Conservation (phyloP, 2,329 filamentous ascomycete genomes). For the Metarhizium anisopliae region DNA sequence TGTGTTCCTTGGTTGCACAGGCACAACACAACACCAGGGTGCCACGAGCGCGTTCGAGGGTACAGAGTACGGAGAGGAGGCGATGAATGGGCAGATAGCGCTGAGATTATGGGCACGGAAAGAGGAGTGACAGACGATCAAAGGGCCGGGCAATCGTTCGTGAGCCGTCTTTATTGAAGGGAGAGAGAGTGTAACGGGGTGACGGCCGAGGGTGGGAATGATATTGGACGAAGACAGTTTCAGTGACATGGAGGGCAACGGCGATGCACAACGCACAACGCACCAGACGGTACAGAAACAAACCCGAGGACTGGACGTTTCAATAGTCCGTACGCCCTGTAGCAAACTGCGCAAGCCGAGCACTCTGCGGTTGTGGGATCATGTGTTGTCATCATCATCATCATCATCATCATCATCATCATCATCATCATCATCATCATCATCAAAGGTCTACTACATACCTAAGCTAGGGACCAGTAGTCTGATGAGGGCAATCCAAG, state of each 20-base stretch:
- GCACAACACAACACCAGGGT: constrained; percentile 9
- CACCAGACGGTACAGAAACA: background rate
- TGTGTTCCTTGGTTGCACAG: constrained; percentile 4
- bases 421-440: background rate
- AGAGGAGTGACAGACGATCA: background rate
- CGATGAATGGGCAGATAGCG: background rate
- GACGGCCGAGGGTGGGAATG: background rate
- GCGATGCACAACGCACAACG: background rate
- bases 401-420: background rate
- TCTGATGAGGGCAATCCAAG: too few species aligned
- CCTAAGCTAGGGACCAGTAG: too few species aligned
- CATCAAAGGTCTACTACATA: background rate
- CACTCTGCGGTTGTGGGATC: background rate
- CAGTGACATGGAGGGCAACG: background rate
- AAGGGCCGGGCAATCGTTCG: background rate
- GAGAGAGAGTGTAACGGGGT: background rate
- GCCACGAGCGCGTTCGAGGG: constrained; percentile 5
- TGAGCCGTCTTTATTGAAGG: background rate
- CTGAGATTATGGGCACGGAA: background rate
- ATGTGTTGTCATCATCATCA: background rate
- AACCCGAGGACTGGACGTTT: background rate
- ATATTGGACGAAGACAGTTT: background rate
- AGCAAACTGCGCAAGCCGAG: background rate
- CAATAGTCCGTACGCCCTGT: background rate
- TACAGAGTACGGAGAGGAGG: constrained; percentile 2